Base-by-base conservation (phyloP, 305 asterid genomes). In the Striga hermonthica region DNA sequence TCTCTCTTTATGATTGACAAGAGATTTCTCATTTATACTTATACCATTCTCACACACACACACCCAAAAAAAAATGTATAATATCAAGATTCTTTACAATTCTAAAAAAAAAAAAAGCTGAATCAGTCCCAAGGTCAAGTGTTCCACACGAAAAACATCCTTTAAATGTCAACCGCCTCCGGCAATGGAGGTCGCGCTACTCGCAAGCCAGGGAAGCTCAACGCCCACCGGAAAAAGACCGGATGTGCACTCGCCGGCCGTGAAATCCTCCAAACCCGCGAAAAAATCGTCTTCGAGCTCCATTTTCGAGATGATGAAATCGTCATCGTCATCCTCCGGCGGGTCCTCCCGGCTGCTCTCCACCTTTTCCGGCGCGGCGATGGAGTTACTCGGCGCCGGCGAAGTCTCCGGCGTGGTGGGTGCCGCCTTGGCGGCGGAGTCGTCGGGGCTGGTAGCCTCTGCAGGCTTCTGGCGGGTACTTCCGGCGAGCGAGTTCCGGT, bases 401-500 rank as follows among this genome's bases (percentile, higher is more conserved):
- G 57, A 22, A 1, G 57, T 16, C 0, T 9, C 50, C 50, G 50
- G 50, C 14, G 50, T 9, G 50, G 13, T 9, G 14, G 31, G 31
- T 22, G 5, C 50, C 13, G 13, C 50, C 43, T 76, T 84, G 58
- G n/a, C 62, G 65, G 80, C 62, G 65, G 80, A 60, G 3, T 81
- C 87, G 3, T 76, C 86, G 35, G 80, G 41, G 72, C 1, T 57
- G 59, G 79, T 13, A 3, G 75, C 47, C 62, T 72, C 75, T 50
- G 76, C 50, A 64, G 78, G 79, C 78, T 81, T 89, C 28, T 72
- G 88, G 7, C 96, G 89, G 41, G 85, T 81, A 75, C 86, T 81
- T 4, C 96, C 96, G 80, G 98, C 95, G 64, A 92, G 91, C 1
- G 97, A 84, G 65, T 82, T 87, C 72, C 97, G 86, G 84, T 88